phyloP scores from a whole-genome alignment of 1,284 basidiomycete genomes.

The Sanguinoderma infundibulare region DNA sequence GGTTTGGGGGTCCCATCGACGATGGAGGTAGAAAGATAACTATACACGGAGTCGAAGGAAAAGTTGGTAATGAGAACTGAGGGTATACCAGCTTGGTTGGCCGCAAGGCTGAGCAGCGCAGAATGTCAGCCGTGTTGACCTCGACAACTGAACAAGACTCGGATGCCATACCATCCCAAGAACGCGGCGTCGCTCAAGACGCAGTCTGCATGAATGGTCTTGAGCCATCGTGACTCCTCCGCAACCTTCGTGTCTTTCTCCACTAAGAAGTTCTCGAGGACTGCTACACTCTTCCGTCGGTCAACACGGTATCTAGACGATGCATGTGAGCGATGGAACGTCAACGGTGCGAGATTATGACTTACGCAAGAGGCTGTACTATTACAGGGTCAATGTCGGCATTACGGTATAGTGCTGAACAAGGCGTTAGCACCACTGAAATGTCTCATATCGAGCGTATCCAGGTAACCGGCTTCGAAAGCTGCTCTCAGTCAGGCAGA shows the following conservation, averaged over 20 bases:
- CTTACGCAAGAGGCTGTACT: conserved; percentile 73
- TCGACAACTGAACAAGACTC: neutral
- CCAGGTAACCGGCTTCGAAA: too few species aligned
- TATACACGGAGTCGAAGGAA: conserved; percentile 82
- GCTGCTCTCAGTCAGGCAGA: too few species aligned
- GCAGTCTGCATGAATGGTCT: conserved; percentile 52
- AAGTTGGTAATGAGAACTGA: conserved; percentile 79
- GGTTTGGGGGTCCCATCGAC: conserved; percentile 20
- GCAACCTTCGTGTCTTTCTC: conserved; percentile 58
- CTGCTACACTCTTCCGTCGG: conserved; percentile 67
- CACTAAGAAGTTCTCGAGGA: conserved; percentile 59
- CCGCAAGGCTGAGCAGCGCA: conserved; percentile 62
- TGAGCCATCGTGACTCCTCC: conserved; percentile 64
- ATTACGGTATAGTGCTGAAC: conserved; percentile 58
- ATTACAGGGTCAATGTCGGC: conserved; percentile 76
- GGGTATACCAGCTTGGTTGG: conserved; percentile 63
- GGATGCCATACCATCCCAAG: conserved; percentile 66
- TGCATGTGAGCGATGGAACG: neutral
- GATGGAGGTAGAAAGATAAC: conserved; percentile 52
- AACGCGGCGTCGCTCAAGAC: conserved; percentile 81
- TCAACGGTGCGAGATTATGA: conserved; percentile 4
- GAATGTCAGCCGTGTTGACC: neutral
- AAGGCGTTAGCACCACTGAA: neutral
- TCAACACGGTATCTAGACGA: conserved; percentile 67
- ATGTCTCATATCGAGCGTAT: too few species aligned